A percentile compares a stretch with the other conserved stretches of the same genome.
These are phyloP conservation scores for Chlamydomonas sp. DNA, from an alignment of 139 green algal species.

Conservation along the genomic window DNA sequence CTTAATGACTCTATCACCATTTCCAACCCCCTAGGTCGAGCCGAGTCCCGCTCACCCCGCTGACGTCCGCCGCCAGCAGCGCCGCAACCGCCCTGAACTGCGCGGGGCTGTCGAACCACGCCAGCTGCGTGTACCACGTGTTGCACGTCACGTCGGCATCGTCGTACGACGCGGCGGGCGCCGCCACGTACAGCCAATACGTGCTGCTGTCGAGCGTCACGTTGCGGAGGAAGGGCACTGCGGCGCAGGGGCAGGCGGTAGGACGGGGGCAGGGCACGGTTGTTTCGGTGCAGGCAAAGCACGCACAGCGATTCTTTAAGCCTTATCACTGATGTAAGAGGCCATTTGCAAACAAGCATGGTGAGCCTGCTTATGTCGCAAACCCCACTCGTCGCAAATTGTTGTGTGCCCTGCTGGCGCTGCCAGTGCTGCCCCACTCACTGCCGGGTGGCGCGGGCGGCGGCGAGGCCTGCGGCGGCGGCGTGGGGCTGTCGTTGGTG, in stretches of 20 bases:
- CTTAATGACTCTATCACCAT: too few species aligned
- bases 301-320: too few species aligned
- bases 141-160: conserved; percentile 7
- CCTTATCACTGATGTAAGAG: too few species aligned
- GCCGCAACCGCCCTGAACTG: conserved; percentile 8
- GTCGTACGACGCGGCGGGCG: not conserved
- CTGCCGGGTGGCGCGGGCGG: not conserved
- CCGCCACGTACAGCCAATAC: not conserved
- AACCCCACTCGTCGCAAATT: not conserved
- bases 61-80: conserved; percentile 2
- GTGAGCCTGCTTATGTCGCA: not conserved
- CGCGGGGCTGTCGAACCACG: not conserved
- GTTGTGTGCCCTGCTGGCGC: too few species aligned
- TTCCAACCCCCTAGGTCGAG: too few species aligned
- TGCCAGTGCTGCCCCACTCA: too few species aligned
- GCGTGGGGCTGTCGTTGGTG: conserved; percentile 3
- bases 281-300: too few species aligned
- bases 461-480: not conserved
- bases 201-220: not conserved
- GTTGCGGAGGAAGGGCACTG: conserved; percentile 22
- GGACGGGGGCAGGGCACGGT: not conserved
- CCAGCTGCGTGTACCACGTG: not conserved
- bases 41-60: too few species aligned
- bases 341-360: not conserved
- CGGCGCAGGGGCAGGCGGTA: too few species aligned